phyloP scores from a whole-genome alignment of 164 flowering plant genomes.

The Nymphaea thermarum region DNA sequence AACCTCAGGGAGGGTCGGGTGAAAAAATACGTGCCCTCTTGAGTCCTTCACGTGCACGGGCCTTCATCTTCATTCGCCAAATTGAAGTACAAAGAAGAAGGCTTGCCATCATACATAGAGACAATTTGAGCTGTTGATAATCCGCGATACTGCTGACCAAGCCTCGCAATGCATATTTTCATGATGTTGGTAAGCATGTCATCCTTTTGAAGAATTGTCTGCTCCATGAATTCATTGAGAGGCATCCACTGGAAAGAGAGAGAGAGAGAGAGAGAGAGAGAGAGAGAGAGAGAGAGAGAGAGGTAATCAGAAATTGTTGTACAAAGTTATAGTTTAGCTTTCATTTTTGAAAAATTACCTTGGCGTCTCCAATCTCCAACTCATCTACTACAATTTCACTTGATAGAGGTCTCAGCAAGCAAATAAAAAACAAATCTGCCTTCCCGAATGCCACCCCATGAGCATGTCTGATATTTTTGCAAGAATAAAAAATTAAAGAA shows the following conservation, averaged over 20 bases:
- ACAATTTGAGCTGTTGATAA: slow-evolving; percentile 37
- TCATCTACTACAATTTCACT: slow-evolving; percentile 51
- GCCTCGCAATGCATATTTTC: slow-evolving; percentile 59
- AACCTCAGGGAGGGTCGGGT: neutral
- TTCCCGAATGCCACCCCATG: slow-evolving; percentile 70
- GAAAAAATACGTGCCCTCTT: neutral
- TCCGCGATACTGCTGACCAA: slow-evolving; percentile 61
- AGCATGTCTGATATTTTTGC: slow-evolving; percentile 53
- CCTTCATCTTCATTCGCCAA: slow-evolving; percentile 3
- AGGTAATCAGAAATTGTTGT: slow-evolving; percentile 1
- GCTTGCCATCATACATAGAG: slow-evolving; percentile 63
- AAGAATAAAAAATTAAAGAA: neutral
- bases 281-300: neutral
- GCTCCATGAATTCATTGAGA: slow-evolving; percentile 56
- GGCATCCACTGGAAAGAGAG: slow-evolving; percentile 79
- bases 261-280: neutral
- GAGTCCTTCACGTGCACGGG: neutral
- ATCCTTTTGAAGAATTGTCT: slow-evolving; percentile 49
- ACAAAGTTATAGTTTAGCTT: neutral
- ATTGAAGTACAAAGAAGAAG: slow-evolving; percentile 65
- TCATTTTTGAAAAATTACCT: slow-evolving; percentile 30
- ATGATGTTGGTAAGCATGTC: slow-evolving; percentile 65
- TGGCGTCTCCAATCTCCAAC: slow-evolving; percentile 69
- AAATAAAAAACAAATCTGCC: slow-evolving; percentile 80
- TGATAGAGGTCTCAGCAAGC: slow-evolving; percentile 67